Evolutionary conservation across 306 rosid genomes (phyloP).

Genomic region (Cucurbita pepo): DNA sequence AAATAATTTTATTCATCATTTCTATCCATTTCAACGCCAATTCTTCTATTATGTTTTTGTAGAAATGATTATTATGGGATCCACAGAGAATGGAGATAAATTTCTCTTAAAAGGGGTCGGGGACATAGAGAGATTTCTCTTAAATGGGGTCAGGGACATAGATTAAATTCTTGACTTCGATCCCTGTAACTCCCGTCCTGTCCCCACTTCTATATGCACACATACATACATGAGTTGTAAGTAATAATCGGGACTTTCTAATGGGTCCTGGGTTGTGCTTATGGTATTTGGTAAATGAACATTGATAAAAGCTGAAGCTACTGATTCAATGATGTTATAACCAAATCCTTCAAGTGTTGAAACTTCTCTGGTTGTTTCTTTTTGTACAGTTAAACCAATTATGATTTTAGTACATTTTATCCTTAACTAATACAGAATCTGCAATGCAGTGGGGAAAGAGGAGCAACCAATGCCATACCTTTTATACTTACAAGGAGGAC

Average conservation of each 20-base stretch:
- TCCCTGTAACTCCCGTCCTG: too few species aligned
- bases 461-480: slow-evolving; percentile 60
- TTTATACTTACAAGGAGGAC: slow-evolving; percentile 88
- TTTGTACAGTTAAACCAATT: not conserved
- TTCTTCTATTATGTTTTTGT: not conserved
- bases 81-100: too few species aligned
- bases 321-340: not conserved
- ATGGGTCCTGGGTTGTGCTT: not conserved
- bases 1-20: not conserved
- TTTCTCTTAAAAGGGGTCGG: not conserved
- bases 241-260: not conserved
- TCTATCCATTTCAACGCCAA: not conserved
- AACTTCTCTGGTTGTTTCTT: not conserved
- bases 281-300: not conserved
- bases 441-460: slow-evolving; percentile 69
- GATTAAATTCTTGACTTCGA: too few species aligned
- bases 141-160: too few species aligned
- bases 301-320: not conserved
- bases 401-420: not conserved
- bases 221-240: not conserved
- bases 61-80: not conserved
- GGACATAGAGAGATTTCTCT: not conserved
- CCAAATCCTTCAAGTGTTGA: not conserved
- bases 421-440: slow-evolving; percentile 6
- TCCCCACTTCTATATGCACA: too few species aligned